Evolutionary conservation across 441 rosid genomes (phyloP).

Genomic region (Gossypium davidsonii): DNA sequence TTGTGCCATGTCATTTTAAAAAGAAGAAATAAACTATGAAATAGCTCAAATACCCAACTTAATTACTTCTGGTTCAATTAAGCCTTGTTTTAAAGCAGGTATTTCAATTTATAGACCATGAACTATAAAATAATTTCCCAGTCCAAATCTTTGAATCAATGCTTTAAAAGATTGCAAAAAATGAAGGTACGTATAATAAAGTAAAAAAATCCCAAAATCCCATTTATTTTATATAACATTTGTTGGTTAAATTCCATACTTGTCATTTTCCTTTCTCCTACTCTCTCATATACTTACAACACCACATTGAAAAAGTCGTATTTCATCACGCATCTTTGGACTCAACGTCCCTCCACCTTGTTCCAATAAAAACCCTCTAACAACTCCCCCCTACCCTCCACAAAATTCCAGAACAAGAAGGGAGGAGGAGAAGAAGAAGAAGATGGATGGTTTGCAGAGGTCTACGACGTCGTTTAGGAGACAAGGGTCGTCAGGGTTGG

Average conservation of each 20-base stretch:
- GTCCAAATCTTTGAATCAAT: not conserved
- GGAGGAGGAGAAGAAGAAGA: constrained; percentile 1
- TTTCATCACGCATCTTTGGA: not conserved
- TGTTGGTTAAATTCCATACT: constrained; percentile 1
- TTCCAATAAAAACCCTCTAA: not conserved
- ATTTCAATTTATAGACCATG: not conserved
- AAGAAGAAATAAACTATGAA: no score
- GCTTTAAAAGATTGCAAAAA: not conserved
- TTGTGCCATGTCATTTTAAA: no score
- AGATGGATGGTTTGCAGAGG: constrained; percentile 41
- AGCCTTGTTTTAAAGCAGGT: no score
- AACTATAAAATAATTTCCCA: not conserved
- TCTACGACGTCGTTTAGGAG: constrained; percentile 56
- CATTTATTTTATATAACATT: not conserved
- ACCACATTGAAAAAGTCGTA: constrained; percentile 5
- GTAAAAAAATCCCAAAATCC: not conserved
- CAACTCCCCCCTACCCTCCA: not conserved
- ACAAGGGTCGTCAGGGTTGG: constrained; percentile 58
- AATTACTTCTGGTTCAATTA: no score
- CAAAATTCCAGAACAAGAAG: not conserved
- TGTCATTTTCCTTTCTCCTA: constrained; percentile 18
- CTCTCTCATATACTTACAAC: not conserved
- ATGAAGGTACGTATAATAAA: not conserved
- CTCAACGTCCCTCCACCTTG: constrained; percentile 11
- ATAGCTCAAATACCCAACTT: no score